Evolutionary conservation across 2,329 filamentous ascomycete species (phyloP), one percentile per base, ranked within the genome.

Genomic region (Aaosphaeria pasadenensis): DNA sequence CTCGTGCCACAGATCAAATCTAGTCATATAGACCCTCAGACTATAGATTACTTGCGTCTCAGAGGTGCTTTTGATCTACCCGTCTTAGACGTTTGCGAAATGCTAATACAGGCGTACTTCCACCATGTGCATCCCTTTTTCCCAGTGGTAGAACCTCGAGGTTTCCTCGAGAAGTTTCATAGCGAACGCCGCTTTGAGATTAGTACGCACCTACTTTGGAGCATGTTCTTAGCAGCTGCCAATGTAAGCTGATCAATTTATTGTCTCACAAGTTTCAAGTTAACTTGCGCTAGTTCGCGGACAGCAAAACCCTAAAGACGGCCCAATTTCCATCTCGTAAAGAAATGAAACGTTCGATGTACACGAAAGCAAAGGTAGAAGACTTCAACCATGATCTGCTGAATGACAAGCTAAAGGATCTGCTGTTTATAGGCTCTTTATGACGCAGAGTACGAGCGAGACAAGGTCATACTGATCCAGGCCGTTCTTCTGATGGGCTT

Each of bases 271-370:
- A 36, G 33, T 36, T 36, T 2, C 7, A 36, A n/a, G 9, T n/a
- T 36, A 36, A 36, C n/a, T 36, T n/a, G n/a, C 17, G 7, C 33
- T 28, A 40, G 39, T 40, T 40, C 39, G 39, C 24, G 7, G 39
- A 40, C 3, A 24, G 29, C 30, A 29, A 7, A 11, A 30, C 17
- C 7, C 17, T 43, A 3, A 17, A 43, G 29, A 17, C 13, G 13
- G 29, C 30, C 13, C 9, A 24, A 6, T 43, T 30, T 17, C 6
- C 41, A 11, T 43, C 41, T 31, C 41, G 41, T 6, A 43, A 43
- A 31, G 41, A 29, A 11, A 43, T 43, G 41, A 43, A 43, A 43
- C 41, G 41, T 30, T 29, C 30, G 4, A 43, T 43, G 41, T 43
- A 43, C 24, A 29, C 13, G 7, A 29, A 31, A 43, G 41, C 41